phyloP scores from a whole-genome alignment of 2,329 filamentous ascomycete species.

The Alternaria brassicicola region DNA sequence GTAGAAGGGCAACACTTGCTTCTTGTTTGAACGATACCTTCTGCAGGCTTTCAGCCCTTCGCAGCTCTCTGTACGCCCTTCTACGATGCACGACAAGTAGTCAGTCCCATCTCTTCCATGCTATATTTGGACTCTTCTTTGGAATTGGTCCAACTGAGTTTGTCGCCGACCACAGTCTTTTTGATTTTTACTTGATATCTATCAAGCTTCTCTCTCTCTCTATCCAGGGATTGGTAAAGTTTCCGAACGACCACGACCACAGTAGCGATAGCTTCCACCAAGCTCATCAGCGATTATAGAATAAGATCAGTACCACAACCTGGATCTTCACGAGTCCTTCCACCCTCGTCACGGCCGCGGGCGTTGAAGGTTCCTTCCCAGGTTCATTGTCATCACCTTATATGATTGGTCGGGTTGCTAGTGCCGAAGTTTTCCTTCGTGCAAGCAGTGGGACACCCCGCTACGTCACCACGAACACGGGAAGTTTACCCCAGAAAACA shows the following conservation, averaged over 20 bases:
- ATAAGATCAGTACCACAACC: neutral
- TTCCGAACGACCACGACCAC: neutral
- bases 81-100: neutral
- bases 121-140: neutral
- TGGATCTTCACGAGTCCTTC: neutral
- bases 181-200: neutral
- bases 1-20: neutral
- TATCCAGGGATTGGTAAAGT: neutral
- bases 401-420: conserved; percentile 24
- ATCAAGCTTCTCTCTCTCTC: neutral
- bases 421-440: conserved; percentile 23
- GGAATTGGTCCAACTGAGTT: neutral
- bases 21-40: neutral
- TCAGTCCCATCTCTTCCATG: neutral
- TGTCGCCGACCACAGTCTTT: neutral
- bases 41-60: neutral
- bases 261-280: neutral
- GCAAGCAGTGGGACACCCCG: conserved; percentile 11
- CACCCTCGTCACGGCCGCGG: neutral
- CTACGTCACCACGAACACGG: conserved; percentile 28
- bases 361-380: neutral
- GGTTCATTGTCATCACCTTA: neutral
- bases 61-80: neutral
- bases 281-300: neutral
- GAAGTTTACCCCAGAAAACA: conserved; percentile 17